Percentiles rank a stretch among this genome's conserved stretches.
These are phyloP conservation scores for Neoboletus magnificus DNA, from an alignment of 768 basidiomycete species.

Conservation along the genomic window DNA sequence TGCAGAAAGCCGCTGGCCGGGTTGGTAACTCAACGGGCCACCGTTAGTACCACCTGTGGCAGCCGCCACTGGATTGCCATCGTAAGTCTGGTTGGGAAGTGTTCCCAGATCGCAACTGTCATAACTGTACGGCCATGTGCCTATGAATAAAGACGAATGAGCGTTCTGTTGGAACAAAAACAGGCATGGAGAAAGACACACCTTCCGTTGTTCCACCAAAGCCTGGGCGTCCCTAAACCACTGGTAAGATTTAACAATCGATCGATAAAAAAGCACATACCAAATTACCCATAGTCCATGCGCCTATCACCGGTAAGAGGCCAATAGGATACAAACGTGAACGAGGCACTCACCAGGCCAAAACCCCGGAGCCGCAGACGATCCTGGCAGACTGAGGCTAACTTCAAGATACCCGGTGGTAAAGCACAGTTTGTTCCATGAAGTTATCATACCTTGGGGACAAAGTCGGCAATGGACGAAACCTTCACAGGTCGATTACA, in stretches of 20 bases:
- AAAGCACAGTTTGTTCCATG: constrained; percentile 96
- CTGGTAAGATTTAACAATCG: constrained; percentile 15
- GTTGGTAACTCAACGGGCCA: constrained; percentile 65
- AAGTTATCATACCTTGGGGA: constrained; percentile 60
- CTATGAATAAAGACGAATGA: constrained; percentile 19
- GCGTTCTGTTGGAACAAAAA: background rate
- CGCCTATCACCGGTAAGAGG: constrained; percentile 35
- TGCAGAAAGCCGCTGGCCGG: constrained; percentile 82
- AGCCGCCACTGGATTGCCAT: constrained; percentile 57
- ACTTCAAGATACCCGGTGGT: constrained; percentile 90
- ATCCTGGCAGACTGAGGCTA: constrained; percentile 71
- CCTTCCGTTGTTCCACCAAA: constrained; percentile 90
- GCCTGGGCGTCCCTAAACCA: constrained; percentile 70
- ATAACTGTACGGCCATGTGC: constrained; percentile 80
- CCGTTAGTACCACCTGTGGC: constrained; percentile 51
- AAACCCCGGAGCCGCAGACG: constrained; percentile 57
- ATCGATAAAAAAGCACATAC: constrained; percentile 16
- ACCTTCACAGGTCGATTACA: constrained; percentile 21
- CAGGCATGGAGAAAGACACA: constrained; percentile 14
- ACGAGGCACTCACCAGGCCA: constrained; percentile 72
- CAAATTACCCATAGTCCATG: constrained; percentile 77
- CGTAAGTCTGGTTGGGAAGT: constrained; percentile 73
- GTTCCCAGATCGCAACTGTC: constrained; percentile 85
- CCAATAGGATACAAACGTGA: background rate
- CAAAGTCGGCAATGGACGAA: constrained; percentile 5